Conservation (phyloP, 2,329 filamentous ascomycete species). For the Moelleriella libera region DNA sequence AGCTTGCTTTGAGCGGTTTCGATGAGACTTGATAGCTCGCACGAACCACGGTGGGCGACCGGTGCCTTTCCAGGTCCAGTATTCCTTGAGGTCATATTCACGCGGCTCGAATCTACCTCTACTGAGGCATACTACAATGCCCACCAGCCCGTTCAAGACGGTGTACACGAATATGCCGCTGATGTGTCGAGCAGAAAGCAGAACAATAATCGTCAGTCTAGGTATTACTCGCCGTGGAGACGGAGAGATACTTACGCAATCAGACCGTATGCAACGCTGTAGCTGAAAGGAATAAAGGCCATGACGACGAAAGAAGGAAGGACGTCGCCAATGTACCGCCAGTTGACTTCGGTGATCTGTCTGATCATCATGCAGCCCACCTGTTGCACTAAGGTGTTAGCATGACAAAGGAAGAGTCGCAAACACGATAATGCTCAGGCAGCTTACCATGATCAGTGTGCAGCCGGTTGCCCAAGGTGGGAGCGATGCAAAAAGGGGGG, state of each 20-base stretch:
- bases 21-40: constrained; percentile 16
- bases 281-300: constrained; percentile 63
- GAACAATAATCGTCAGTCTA: neutral
- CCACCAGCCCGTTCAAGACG: constrained; percentile 33
- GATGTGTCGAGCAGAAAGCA: neutral
- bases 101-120: constrained; percentile 28
- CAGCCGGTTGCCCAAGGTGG: constrained; percentile 68
- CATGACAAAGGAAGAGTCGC: neutral
- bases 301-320: constrained; percentile 65
- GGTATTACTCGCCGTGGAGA: neutral
- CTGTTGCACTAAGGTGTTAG: constrained; percentile 15
- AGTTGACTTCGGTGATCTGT: constrained; percentile 61
- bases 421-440: neutral
- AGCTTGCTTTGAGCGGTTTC: neutral
- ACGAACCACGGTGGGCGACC: constrained; percentile 34
- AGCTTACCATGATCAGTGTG: constrained; percentile 49
- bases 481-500: constrained; percentile 63
- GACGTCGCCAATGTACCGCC: constrained; percentile 62
- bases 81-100: constrained; percentile 40
- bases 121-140: constrained; percentile 27
- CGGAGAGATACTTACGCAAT: constrained; percentile 41
- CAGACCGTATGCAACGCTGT: constrained; percentile 64
- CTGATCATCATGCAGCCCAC: constrained; percentile 69
- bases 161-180: constrained; percentile 41
- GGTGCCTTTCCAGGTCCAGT: constrained; percentile 37